Conservation (phyloP, 2,329 filamentous ascomycete genomes). For the Sporothrix dimorphospora region DNA sequence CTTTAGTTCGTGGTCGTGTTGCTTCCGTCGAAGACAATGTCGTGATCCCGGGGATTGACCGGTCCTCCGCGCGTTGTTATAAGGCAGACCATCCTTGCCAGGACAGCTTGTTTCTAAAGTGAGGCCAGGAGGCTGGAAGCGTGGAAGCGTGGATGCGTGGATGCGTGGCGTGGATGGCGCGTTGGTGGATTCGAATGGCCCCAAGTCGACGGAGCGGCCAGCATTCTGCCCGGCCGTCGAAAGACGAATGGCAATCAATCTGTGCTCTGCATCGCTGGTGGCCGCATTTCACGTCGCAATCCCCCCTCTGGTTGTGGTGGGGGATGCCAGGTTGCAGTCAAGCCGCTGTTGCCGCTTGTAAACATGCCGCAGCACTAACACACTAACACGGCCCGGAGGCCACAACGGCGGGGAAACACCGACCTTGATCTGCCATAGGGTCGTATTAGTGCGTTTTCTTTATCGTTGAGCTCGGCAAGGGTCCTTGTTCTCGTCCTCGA, state of each 20-base stretch:
- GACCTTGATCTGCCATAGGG: background rate
- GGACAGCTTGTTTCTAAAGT: background rate
- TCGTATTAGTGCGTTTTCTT: background rate
- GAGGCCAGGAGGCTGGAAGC: constrained; percentile 6
- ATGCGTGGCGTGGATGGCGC: constrained; percentile 13
- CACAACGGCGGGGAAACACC: background rate
- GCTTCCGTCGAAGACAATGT: background rate
- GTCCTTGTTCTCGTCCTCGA: background rate
- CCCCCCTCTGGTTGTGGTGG: background rate
- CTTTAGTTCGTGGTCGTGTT: background rate
- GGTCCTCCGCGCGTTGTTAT: constrained; percentile 2
- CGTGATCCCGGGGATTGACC: constrained; percentile 17
- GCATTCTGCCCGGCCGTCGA: background rate
- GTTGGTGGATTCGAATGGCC: constrained; percentile 16
- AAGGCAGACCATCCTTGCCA: constrained; percentile 11
- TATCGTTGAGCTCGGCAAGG: background rate
- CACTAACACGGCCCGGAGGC: background rate
- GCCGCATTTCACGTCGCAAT: background rate
- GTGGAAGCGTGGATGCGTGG: constrained; percentile 15
- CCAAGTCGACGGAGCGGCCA: background rate
- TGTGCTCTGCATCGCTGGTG: background rate
- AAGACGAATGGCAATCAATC: background rate
- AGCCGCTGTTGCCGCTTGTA: constrained; percentile 13
- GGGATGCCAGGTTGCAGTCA: background rate
- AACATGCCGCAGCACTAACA: constrained; percentile 20